Evolutionary conservation across 352 stramenopile species (phyloP).

Genomic region (Phytophthora fragariaefolia): DNA sequence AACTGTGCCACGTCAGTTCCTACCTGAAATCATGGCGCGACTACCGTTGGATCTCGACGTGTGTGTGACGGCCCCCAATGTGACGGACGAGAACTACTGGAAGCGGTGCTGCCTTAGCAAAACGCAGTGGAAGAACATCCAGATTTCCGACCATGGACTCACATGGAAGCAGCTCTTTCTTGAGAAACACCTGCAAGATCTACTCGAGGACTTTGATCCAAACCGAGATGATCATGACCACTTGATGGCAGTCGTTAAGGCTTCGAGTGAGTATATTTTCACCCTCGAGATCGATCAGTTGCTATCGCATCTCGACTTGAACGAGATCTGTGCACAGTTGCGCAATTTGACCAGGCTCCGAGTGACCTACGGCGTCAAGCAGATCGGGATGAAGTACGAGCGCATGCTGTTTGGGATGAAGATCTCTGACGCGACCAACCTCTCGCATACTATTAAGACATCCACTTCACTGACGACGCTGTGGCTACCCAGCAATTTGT

Average conservation of each 20-base stretch:
- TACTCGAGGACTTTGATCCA: conserved; percentile 82
- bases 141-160: conserved; percentile 91
- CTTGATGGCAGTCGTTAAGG: conserved; percentile 76
- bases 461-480: conserved; percentile 91
- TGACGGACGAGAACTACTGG: conserved; percentile 95
- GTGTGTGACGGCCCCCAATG: conserved; percentile 77
- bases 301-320: conserved; percentile 90
- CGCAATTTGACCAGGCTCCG: conserved; percentile 90
- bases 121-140: conserved; percentile 90
- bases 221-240: conserved; percentile 55
- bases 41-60: conserved; percentile 87
- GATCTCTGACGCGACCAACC: conserved; percentile 91
- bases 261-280: conserved; percentile 90
- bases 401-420: conserved; percentile 96
- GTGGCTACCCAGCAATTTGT: conserved; percentile 87
- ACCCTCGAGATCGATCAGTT: conserved; percentile 90
- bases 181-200: conserved; percentile 75
- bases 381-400: conserved; percentile 96
- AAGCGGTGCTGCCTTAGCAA: conserved; percentile 89
- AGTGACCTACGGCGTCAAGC: conserved; percentile 89
- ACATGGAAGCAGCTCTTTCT: conserved; percentile 96
- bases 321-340: conserved; percentile 83
- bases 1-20: conserved; percentile 80
- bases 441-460: conserved; percentile 89
- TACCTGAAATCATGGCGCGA: conserved; percentile 81